Percentiles rank a stretch among this genome's conserved stretches.
These are phyloP conservation scores for Penstemon eatonii DNA, from an alignment of 257 asterid genomes.

Conservation along the genomic window DNA sequence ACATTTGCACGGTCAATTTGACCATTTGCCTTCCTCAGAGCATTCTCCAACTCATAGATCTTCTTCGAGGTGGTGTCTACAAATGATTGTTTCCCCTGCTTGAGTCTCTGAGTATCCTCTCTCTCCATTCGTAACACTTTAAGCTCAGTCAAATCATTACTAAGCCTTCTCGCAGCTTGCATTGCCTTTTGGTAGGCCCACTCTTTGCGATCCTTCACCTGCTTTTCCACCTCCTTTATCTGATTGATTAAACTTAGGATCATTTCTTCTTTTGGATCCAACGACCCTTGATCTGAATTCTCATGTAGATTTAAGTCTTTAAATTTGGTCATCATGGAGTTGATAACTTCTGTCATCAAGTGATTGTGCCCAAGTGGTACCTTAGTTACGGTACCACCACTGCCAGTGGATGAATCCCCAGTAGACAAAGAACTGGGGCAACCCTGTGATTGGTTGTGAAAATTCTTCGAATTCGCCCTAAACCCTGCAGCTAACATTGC, in stretches of 20 bases:
- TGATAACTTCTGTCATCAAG: constrained; percentile 74
- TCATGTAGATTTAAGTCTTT: constrained; percentile 83
- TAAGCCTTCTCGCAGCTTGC: constrained; percentile 95
- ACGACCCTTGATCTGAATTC: constrained; percentile 48
- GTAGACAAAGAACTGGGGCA: constrained; percentile 51
- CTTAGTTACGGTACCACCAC: constrained; percentile 26
- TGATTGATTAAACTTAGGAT: constrained; percentile 68
- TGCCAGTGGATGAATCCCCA: constrained; percentile 44
- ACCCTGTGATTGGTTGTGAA: constrained; percentile 57
- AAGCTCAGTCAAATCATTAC: constrained; percentile 85
- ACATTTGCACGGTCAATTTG: constrained; percentile 84
- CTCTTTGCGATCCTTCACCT: constrained; percentile 83
- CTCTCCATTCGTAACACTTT: constrained; percentile 86
- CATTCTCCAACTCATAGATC: constrained; percentile 79
- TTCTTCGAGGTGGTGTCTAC: constrained; percentile 69
- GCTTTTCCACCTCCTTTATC: constrained; percentile 83
- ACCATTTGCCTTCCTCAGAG: constrained; percentile 77
- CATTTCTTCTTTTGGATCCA: constrained; percentile 83
- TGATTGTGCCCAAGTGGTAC: constrained; percentile 37
- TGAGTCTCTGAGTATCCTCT: constrained; percentile 72
- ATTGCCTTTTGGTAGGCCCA: constrained; percentile 98
- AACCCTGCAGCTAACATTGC: constrained; percentile 94
- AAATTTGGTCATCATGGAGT: constrained; percentile 78
- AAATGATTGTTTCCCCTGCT: constrained; percentile 67
- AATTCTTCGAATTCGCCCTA: constrained; percentile 65